Conservation (phyloP, 139 green algal genomes). For the Monoraphidium neglectum region DNA sequence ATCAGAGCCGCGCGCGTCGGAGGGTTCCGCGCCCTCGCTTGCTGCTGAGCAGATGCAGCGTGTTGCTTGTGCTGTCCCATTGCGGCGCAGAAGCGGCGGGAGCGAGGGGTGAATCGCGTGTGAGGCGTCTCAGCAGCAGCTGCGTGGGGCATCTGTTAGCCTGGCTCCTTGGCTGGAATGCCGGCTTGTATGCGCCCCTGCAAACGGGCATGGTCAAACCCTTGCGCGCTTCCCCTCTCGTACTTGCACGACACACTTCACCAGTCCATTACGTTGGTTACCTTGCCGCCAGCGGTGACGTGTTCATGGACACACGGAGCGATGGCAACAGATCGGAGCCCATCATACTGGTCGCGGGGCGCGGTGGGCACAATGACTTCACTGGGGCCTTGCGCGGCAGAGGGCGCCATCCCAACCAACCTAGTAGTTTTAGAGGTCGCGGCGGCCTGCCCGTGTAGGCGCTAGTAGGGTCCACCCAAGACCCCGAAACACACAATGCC, state of each 20-base stretch:
- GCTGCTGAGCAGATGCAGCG: neutral
- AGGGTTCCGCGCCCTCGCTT: neutral
- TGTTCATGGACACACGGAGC: conserved; percentile 69
- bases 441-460: neutral
- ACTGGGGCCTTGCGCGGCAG: neutral
- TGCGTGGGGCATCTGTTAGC: neutral
- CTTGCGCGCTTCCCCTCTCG: neutral
- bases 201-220: too few relatives aligned
- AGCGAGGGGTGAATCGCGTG: neutral
- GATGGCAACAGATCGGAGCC: conserved; percentile 51
- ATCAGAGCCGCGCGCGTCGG: neutral
- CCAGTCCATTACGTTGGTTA: conserved; percentile 74
- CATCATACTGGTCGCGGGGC: conserved; percentile 57
- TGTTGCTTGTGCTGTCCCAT: neutral
- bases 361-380: conserved; percentile 43
- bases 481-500: neutral
- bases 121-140: neutral
- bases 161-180: neutral
- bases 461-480: neutral
- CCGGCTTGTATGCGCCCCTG: neutral
- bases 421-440: neutral
- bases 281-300: conserved; percentile 33
- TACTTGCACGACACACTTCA: neutral
- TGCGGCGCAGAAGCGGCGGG: neutral
- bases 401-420: neutral